Base-by-base conservation (phyloP, 805 yeast genomes). In the Cyberlindnera mrakii region DNA sequence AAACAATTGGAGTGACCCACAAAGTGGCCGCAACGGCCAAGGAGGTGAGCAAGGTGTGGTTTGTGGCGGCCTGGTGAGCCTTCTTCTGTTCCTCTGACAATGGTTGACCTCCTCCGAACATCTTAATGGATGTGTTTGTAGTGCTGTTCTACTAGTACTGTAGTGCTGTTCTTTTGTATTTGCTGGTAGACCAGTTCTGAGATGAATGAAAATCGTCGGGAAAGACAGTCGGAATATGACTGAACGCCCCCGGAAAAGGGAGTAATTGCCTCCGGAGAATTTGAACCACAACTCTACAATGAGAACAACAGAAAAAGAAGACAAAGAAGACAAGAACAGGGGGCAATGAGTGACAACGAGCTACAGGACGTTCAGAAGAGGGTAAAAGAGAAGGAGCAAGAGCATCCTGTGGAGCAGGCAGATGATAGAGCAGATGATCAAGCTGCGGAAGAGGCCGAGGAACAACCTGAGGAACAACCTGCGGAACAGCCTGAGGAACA, bases 41-140 rank as follows among this genome's bases (percentile, higher is more conserved):
- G 19, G 90, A 86, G 37, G 72, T 66, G 53, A 66, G 67, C 53
- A 84, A 64, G 39, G 86, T 82, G 48, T 72, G 70, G 55, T 71
- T 67, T 41, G 86, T 78, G 53, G 72, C 74, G 56, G 75, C 72
- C 63, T 82, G 81, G 59, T 81, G 88, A 44, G 73, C 60, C 59
- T 74, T 80, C 69, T 77, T 81, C 64, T 80, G 81, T 55, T 80
- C 85, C 57, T 81, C 87, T 52, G 75, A 67, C 51, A 70, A 68
- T 56, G 77, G 75, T 54, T 77, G 82, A 51, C 80, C 71, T 51
- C 72, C 65, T 39, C 74, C 75, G 57, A 67, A 70, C 75, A 70
- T 70, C 29, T 16, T 18, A 14, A 18, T 37, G 27, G n/a, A 14
- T 37, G 27, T 18, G 38, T 25, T 23, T 20, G 15, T 13, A 18